These are phyloP conservation scores for Zymoseptoria brevis DNA, from an alignment of 2,329 filamentous ascomycete genomes.

Conservation along the genomic window DNA sequence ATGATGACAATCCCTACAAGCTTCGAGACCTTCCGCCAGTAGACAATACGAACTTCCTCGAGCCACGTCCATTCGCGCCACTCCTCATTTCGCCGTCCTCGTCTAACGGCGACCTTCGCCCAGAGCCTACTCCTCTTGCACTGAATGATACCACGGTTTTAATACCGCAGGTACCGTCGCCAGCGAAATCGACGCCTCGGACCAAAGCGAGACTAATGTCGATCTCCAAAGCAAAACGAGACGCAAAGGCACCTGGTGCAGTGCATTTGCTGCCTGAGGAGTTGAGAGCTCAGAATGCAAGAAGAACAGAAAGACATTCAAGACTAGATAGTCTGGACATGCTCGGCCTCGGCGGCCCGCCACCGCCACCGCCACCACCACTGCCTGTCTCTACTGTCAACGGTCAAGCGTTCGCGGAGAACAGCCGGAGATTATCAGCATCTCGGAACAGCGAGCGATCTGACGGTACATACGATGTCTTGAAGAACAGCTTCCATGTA, in stretches of 20 bases:
- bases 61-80: slow-evolving; percentile 23
- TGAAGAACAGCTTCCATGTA: slow-evolving; percentile 13
- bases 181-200: background rate
- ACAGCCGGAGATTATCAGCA: background rate
- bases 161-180: slow-evolving; percentile 3
- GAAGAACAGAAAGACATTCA: slow-evolving; percentile 10
- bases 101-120: slow-evolving; percentile 12
- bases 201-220: slow-evolving; percentile 19
- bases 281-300: slow-evolving; percentile 19
- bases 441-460: background rate
- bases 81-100: slow-evolving; percentile 21
- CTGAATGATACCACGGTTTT: slow-evolving; percentile 11
- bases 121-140: slow-evolving; percentile 1
- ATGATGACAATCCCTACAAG: background rate
- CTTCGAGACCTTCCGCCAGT: background rate
- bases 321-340: slow-evolving; percentile 11
- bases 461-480: background rate
- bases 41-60: slow-evolving; percentile 4
- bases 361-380: background rate
- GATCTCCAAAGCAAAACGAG: slow-evolving; percentile 21
- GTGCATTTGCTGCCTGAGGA: slow-evolving; percentile 27
- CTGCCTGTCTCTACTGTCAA: background rate
- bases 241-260: slow-evolving; percentile 21
- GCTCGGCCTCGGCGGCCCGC: slow-evolving; percentile 1
- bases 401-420: background rate